Evolutionary conservation across 208 protist genomes (phyloP).

Genomic region (Crithidia thermophila): DNA sequence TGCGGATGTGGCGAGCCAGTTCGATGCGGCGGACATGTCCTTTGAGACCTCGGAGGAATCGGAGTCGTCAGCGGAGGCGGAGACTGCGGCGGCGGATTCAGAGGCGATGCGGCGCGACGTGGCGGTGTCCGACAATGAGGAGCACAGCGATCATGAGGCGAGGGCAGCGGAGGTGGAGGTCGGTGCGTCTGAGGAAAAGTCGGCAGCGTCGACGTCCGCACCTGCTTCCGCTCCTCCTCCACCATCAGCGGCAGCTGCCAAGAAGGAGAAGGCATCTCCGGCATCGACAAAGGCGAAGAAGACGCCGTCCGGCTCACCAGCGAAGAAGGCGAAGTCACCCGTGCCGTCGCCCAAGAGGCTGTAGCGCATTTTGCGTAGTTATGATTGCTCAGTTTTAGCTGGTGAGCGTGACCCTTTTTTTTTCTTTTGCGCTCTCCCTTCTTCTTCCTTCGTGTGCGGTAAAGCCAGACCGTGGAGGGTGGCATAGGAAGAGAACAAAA

Average conservation of each 20-base stretch:
- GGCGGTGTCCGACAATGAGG: conserved; percentile 4
- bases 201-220: no score
- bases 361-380: not conserved
- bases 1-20: conserved; percentile 36
- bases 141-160: not conserved
- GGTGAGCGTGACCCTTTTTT: not conserved
- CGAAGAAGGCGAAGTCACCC: not conserved
- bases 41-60: not conserved
- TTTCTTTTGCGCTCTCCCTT: not conserved
- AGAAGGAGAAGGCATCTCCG: not conserved
- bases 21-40: conserved; percentile 14
- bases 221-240: not conserved
- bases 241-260: not conserved
- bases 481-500: no score
- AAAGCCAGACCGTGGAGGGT: no score
- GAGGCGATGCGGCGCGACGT: conserved; percentile 4
- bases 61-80: not conserved
- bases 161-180: not conserved
- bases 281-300: not conserved
- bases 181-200: no score
- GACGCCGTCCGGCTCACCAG: not conserved
- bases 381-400: not conserved
- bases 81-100: not conserved
- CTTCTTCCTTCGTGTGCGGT: conserved; percentile 1
- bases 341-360: not conserved